Conservation (phyloP, 2,329 filamentous ascomycete genomes). For the Colletotrichum paranaense region DNA sequence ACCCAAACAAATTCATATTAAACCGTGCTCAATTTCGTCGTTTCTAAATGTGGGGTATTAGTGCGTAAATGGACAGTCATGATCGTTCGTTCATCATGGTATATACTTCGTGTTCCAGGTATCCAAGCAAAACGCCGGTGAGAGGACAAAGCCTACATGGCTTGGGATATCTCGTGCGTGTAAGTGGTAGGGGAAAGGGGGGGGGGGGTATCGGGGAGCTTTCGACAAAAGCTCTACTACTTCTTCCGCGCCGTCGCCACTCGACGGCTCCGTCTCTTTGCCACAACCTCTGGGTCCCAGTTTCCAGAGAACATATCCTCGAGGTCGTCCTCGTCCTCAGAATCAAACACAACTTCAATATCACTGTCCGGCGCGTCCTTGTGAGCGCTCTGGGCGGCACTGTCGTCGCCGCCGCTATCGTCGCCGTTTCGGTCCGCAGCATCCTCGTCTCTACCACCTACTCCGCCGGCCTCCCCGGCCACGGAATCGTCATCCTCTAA, state of each 20-base stretch:
- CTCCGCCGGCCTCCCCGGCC: not conserved
- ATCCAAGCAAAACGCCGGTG: conserved; percentile 15
- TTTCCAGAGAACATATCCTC: conserved; percentile 73
- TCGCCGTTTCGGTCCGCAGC: not conserved
- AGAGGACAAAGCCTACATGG: not conserved
- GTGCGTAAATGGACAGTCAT: conserved; percentile 6
- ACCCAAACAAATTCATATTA: conserved; percentile 20
- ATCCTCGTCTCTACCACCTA: conserved; percentile 1
- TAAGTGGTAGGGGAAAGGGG: not conserved
- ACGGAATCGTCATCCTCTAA: conserved; percentile 22
- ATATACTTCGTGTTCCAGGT: not conserved
- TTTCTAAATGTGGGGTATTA: conserved; percentile 28
- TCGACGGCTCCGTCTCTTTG: conserved; percentile 56
- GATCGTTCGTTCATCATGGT: conserved; percentile 6
- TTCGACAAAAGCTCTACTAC: conserved; percentile 7
- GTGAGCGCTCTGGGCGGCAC: not conserved
- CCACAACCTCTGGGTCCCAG: conserved; percentile 67
- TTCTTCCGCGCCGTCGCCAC: conserved; percentile 38
- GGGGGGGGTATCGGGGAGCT: not conserved
- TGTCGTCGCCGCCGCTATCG: conserved; percentile 33
- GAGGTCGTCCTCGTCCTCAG: conserved; percentile 74
- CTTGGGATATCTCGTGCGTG: conserved; percentile 13
- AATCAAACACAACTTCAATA: conserved; percentile 67
- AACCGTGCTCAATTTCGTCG: conserved; percentile 1
- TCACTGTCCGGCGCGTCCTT: conserved; percentile 35